Evolutionary conservation across 345 rosid genomes (phyloP).

Genomic region (Hibiscus mutabilis): DNA sequence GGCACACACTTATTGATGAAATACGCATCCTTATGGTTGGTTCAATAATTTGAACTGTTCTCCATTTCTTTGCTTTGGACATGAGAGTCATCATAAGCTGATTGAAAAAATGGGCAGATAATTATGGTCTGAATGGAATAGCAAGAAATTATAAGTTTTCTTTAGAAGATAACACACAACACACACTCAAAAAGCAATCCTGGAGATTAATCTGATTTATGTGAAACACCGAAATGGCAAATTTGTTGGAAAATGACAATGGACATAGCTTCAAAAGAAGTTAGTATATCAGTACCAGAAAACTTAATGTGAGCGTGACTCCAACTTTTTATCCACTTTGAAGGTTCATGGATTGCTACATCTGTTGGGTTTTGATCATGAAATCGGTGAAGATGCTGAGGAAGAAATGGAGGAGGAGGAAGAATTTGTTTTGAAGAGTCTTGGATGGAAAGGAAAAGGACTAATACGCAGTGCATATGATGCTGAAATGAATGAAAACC

Average conservation of each 20-base stretch:
- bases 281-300: not conserved
- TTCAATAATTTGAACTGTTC: not conserved
- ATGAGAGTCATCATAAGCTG: not conserved
- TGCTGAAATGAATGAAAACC: conserved; percentile 28
- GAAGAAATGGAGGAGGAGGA: conserved; percentile 93
- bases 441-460: conserved; percentile 96
- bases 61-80: conserved; percentile 10
- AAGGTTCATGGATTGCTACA: conserved; percentile 95
- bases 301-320: not conserved
- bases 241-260: not conserved
- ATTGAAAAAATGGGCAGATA: not conserved
- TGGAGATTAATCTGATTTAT: conserved; percentile 1
- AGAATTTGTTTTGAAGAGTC: conserved; percentile 59
- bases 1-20: conserved; percentile 84
- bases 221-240: not conserved
- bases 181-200: not conserved
- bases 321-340: conserved; percentile 4
- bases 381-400: conserved; percentile 87
- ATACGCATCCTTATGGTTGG: conserved; percentile 80
- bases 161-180: not conserved
- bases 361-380: conserved; percentile 95
- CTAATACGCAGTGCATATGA: conserved; percentile 78
- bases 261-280: not conserved
- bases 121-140: not conserved
- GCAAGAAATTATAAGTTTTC: not conserved